Conservation (phyloP, 73 alveolate species). For the Loxodes magnus region DNA sequence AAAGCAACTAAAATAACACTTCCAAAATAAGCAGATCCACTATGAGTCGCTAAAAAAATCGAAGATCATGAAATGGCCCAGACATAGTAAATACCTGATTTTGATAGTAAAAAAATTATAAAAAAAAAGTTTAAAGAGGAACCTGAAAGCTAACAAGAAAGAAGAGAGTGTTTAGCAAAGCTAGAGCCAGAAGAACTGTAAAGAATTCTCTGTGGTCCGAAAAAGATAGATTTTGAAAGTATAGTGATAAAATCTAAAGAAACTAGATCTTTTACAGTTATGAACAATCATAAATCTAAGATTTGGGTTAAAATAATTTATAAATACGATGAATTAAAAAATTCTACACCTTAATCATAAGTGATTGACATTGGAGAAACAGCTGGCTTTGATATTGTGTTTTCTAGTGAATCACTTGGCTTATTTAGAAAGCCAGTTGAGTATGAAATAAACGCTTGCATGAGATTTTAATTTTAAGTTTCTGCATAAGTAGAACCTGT, state of each 20-base stretch:
- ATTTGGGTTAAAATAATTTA: slow-evolving; percentile 78
- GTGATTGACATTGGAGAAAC: slow-evolving; percentile 94
- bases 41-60: slow-evolving; percentile 75
- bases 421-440: slow-evolving; percentile 65
- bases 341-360: slow-evolving; percentile 69
- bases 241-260: slow-evolving; percentile 79
- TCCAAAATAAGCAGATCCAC: slow-evolving; percentile 59
- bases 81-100: slow-evolving; percentile 3
- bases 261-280: slow-evolving; percentile 77
- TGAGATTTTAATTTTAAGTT: slow-evolving; percentile 74
- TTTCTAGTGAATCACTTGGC: slow-evolving; percentile 50
- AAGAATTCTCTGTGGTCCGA: slow-evolving; percentile 86
- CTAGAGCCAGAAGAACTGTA: slow-evolving; percentile 83
- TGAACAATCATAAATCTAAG: slow-evolving; percentile 79
- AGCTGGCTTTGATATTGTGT: slow-evolving; percentile 86
- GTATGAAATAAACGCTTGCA: slow-evolving; percentile 81
- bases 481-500: slow-evolving; percentile 86
- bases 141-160: slow-evolving; percentile 93
- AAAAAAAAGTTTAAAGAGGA: slow-evolving; percentile 61
- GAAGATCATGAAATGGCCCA: slow-evolving; percentile 52
- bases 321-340: slow-evolving; percentile 62
- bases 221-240: slow-evolving; percentile 75
- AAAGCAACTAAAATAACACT: slow-evolving; percentile 45
- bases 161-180: slow-evolving; percentile 84
- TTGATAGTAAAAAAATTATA: slow-evolving; percentile 41